Evolutionary conservation across 2,329 filamentous ascomycete genomes (phyloP).

Genomic region (Hypoxylon sp.): DNA sequence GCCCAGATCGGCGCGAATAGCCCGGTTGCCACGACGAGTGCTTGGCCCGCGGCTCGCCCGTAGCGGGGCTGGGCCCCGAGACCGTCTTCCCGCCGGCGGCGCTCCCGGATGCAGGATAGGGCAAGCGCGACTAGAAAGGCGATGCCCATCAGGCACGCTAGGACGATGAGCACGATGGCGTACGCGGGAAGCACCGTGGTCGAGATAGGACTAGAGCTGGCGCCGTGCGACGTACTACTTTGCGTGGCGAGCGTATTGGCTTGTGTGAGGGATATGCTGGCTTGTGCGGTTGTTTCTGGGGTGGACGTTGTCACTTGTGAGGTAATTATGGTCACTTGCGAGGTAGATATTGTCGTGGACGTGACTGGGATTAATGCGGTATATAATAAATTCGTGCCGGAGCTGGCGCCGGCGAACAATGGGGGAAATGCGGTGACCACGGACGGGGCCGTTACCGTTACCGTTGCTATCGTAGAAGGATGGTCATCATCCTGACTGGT

Average conservation of each 20-base stretch:
- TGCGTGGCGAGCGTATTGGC: too few species aligned
- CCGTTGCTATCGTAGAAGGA: too few species aligned
- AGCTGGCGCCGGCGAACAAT: too few species aligned
- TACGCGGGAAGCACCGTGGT: background rate
- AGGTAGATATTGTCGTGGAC: too few species aligned
- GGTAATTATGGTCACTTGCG: too few species aligned
- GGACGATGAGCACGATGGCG: constrained; percentile 24
- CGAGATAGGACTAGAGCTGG: background rate
- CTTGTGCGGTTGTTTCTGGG: background rate
- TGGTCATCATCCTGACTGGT: too few species aligned
- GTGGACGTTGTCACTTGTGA: background rate
- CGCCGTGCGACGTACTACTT: background rate
- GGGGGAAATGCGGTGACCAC: too few species aligned
- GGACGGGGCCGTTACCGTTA: too few species aligned
- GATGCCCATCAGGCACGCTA: constrained; percentile 10
- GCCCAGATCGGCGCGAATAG: constrained; percentile 18
- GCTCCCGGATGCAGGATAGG: constrained; percentile 9
- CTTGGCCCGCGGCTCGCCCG: constrained; percentile 1
- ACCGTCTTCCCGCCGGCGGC: constrained; percentile 13
- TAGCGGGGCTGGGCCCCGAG: constrained; percentile 4
- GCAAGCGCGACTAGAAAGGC: constrained; percentile 16
- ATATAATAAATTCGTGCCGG: too few species aligned
- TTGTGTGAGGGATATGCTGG: background rate
- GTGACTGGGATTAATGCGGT: too few species aligned
- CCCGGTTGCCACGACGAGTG: constrained; percentile 18